A percentile compares a stretch with the other conserved stretches of the same genome.
Conservation (phyloP, 192 early-diverging fungal species). For the Gigaspora rosea region DNA sequence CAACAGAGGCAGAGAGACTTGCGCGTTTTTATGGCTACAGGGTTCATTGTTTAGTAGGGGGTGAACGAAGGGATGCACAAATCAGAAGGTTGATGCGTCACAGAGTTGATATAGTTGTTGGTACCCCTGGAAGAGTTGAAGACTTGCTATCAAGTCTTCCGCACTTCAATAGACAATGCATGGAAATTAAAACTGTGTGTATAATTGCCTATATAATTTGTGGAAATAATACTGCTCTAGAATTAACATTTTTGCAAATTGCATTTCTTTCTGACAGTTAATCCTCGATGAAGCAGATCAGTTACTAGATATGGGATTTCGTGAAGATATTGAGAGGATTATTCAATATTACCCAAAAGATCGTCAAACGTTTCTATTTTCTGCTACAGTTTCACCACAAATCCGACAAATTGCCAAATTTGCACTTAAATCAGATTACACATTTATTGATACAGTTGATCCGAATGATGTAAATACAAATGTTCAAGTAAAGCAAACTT, state of each 20-base stretch:
- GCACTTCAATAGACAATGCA: slow-evolving; percentile 51
- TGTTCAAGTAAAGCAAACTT: slow-evolving; percentile 78
- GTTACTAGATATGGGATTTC: slow-evolving; percentile 94
- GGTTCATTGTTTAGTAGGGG: slow-evolving; percentile 78
- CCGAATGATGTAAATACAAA: slow-evolving; percentile 85
- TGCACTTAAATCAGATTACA: slow-evolving; percentile 65
- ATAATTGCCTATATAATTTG: neutral
- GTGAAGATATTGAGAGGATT: slow-evolving; percentile 79
- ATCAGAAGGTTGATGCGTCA: slow-evolving; percentile 46
- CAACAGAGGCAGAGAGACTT: slow-evolving; percentile 71
- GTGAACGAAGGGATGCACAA: slow-evolving; percentile 65
- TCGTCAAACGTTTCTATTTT: slow-evolving; percentile 91
- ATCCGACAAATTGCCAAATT: slow-evolving; percentile 68
- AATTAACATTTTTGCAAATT: neutral
- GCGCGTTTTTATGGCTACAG: slow-evolving; percentile 56
- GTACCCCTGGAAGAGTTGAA: slow-evolving; percentile 91
- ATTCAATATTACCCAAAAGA: slow-evolving; percentile 57
- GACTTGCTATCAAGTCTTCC: slow-evolving; percentile 64
- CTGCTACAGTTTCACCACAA: slow-evolving; percentile 80
- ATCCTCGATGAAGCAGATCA: slow-evolving; percentile 96
- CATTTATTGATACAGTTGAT: slow-evolving; percentile 82
- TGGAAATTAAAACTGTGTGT: slow-evolving; percentile 56
- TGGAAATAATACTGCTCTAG: neutral
- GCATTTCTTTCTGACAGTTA: slow-evolving; percentile 41
- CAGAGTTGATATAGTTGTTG: slow-evolving; percentile 86